These are phyloP conservation scores for Lobosporangium transversale DNA, from an alignment of 192 early-diverging fungal genomes.

Conservation along the genomic window DNA sequence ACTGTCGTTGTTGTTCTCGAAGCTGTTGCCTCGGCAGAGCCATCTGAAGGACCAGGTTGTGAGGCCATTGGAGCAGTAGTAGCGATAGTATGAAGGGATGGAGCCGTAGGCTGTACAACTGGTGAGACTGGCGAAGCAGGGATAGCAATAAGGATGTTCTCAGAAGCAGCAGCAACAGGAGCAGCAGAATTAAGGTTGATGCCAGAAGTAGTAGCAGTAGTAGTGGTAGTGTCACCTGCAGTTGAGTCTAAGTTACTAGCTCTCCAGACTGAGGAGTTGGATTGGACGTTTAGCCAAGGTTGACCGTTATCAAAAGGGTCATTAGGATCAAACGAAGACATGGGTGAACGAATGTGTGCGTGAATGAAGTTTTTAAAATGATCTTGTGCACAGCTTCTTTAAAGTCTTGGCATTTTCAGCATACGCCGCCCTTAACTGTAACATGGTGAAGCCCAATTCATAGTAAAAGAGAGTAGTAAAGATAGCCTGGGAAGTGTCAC, in stretches of 20 bases:
- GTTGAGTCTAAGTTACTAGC: background rate
- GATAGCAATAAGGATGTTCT: background rate
- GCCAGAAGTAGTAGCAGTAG: background rate
- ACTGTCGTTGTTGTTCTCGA: constrained; percentile 2
- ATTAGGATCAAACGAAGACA: constrained; percentile 15
- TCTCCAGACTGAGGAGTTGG: too few relatives aligned
- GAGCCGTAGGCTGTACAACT: constrained; percentile 4
- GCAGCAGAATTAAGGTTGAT: background rate
- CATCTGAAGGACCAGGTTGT: background rate
- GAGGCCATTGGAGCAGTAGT: background rate
- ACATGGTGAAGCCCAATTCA: too few relatives aligned
- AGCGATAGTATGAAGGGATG: background rate
- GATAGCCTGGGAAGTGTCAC: too few relatives aligned
- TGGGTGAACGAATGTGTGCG: background rate
- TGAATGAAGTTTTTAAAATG: too few relatives aligned
- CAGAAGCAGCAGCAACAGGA: background rate
- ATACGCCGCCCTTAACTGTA: too few relatives aligned
- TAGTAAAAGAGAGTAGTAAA: too few relatives aligned
- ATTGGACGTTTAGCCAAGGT: constrained; percentile 26
- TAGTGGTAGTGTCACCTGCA: constrained; percentile 1
- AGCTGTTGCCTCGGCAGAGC: background rate
- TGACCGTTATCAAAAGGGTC: constrained; percentile 42
- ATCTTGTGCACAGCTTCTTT: too few relatives aligned
- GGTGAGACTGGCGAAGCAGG: background rate
- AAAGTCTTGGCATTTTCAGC: too few relatives aligned